Conservation (phyloP, 495 filamentous ascomycete genomes). For the Annulohypoxylon moriforme region DNA sequence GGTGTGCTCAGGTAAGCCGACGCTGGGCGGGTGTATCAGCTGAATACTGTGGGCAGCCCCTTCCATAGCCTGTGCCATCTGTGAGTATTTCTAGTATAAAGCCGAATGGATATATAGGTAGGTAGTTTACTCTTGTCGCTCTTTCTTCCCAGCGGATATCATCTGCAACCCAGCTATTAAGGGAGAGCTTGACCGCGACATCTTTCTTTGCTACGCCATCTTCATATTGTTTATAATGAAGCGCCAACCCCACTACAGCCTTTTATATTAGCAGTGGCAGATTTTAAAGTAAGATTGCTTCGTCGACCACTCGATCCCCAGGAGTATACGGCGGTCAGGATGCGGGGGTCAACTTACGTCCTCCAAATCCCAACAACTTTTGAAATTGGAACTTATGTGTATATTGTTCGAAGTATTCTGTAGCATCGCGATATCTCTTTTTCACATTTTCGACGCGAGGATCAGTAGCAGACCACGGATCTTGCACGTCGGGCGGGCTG, state of each 20-base stretch:
- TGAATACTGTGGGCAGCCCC: constrained; percentile 29
- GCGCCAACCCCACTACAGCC: constrained; percentile 24
- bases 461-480: background rate
- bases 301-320: background rate
- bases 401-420: background rate
- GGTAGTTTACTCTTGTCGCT: constrained; percentile 4
- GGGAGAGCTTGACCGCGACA: constrained; percentile 18
- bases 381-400: background rate
- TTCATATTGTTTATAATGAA: constrained; percentile 19
- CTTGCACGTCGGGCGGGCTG: background rate
- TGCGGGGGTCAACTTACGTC: constrained; percentile 14
- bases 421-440: background rate
- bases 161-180: background rate
- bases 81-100: background rate
- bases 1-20: background rate
- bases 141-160: constrained; percentile 16
- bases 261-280: constrained; percentile 19
- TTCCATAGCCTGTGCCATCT: background rate
- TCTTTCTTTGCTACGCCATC: background rate
- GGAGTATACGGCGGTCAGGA: background rate
- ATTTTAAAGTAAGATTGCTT: too few species aligned
- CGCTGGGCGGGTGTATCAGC: background rate
- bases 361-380: constrained; percentile 26
- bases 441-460: background rate
- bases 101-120: background rate